Evolutionary conservation across 768 basidiomycete species (phyloP).

Genomic region (Naganishia kalamii): DNA sequence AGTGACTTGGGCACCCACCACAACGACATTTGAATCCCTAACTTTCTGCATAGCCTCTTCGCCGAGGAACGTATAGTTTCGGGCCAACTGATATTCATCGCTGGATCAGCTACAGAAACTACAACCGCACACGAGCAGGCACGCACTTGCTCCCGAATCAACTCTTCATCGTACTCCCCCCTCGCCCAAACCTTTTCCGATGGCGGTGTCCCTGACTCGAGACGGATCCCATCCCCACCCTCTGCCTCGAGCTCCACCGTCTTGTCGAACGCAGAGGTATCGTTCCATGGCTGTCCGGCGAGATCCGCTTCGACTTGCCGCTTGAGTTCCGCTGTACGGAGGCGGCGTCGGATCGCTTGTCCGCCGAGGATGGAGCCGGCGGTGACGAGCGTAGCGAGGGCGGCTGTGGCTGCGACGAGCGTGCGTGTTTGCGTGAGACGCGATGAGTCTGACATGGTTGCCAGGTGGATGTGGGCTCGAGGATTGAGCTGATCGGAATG

Average conservation of each 20-base stretch:
- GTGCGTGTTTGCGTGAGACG: not conserved
- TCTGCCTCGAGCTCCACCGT: not conserved
- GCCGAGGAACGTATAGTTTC: conserved; percentile 92
- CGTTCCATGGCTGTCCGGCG: conserved; percentile 29
- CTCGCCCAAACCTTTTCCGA: conserved; percentile 32
- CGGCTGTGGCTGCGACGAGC: conserved; percentile 37
- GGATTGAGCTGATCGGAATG: not conserved
- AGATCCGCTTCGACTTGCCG: conserved; percentile 42
- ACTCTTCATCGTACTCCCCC: conserved; percentile 57
- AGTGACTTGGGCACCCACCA: conserved; percentile 51
- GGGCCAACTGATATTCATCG: conserved; percentile 58
- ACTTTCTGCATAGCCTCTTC: conserved; percentile 78
- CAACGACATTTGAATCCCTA: conserved; percentile 66
- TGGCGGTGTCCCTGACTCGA: not conserved
- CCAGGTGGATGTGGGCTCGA: not conserved
- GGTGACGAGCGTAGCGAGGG: conserved; percentile 36
- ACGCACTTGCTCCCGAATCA: conserved; percentile 63
- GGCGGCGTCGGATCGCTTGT: conserved; percentile 43
- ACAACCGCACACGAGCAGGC: not conserved
- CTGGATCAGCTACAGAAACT: not conserved
- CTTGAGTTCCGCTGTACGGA: conserved; percentile 41
- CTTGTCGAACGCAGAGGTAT: not conserved
- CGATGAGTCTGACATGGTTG: not conserved
- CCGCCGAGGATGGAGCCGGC: conserved; percentile 42
- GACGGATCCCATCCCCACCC: not conserved